Conservation (phyloP, 371 early-diverging fungal species). For the Scutellospora calospora region DNA sequence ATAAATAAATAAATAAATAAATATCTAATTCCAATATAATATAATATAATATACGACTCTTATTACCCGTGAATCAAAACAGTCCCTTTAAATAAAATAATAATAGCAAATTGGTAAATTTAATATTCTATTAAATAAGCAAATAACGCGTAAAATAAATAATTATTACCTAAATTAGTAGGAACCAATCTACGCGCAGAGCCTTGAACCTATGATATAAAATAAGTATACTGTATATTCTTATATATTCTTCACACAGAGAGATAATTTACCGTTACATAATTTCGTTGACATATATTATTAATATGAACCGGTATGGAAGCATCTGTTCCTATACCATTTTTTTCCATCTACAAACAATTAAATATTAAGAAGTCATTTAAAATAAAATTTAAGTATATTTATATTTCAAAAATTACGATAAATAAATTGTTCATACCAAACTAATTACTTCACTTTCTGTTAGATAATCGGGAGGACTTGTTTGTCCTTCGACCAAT, state of each 20-base stretch:
- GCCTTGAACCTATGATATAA: slow-evolving; percentile 46
- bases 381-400: too few species aligned
- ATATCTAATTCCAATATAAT: background rate
- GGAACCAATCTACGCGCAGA: slow-evolving; percentile 56
- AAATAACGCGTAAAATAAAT: too few species aligned
- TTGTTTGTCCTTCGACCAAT: slow-evolving; percentile 65
- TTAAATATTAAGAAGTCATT: background rate
- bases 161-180: slow-evolving; percentile 53
- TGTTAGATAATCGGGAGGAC: slow-evolving; percentile 72
- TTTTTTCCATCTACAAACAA: slow-evolving; percentile 60
- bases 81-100: slow-evolving; percentile 46
- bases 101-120: too few species aligned
- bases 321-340: slow-evolving; percentile 87
- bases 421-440: slow-evolving; percentile 15
- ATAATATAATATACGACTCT: background rate
- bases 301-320: slow-evolving; percentile 82
- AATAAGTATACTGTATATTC: too few species aligned
- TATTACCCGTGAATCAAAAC: slow-evolving; percentile 63
- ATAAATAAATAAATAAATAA: background rate
- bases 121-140: too few species aligned
- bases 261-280: slow-evolving; percentile 57
- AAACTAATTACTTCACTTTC: slow-evolving; percentile 74
- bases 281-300: slow-evolving; percentile 73
- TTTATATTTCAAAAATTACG: background rate
- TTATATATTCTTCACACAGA: background rate